A percentile compares a stretch with the other conserved stretches of the same genome.
phyloP scores from a whole-genome alignment of 352 stramenopile genomes.

The Poterioochromonas sp. region DNA sequence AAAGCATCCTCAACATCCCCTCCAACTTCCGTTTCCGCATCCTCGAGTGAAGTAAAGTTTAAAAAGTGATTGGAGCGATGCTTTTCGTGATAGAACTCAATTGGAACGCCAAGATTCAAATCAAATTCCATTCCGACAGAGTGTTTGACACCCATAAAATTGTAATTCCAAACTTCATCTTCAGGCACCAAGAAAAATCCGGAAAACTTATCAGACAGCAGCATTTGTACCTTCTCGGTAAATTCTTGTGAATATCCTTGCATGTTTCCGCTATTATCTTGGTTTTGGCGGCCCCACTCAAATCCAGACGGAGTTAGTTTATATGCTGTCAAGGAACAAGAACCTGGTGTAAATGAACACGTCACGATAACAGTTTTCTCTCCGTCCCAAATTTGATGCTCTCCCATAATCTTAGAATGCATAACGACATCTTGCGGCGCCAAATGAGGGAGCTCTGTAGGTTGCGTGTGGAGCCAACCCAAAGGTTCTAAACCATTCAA shows the following conservation, averaged over 20 bases:
- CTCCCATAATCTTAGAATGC: conserved; percentile 90
- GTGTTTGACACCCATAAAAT: conserved; percentile 99
- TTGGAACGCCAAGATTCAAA: conserved; percentile 93
- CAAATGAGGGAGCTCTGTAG: conserved; percentile 92
- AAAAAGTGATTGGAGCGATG: conserved; percentile 98
- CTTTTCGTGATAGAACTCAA: conserved; percentile 96
- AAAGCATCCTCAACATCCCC: conserved; percentile 83
- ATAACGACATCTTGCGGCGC: conserved; percentile 88
- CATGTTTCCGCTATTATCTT: conserved; percentile 78
- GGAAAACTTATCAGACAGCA: conserved; percentile 96
- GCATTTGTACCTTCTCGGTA: conserved; percentile 98
- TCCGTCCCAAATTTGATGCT: conserved; percentile 90
- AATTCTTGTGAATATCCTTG: conserved; percentile 69
- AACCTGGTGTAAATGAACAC: conserved; percentile 96
- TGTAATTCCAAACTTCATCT: conserved; percentile 99
- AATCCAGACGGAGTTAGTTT: conserved; percentile 89
- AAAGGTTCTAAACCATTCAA: conserved; percentile 94
- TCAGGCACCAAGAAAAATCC: conserved; percentile 99
- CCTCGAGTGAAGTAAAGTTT: conserved; percentile 94
- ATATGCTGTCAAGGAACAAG: conserved; percentile 97
- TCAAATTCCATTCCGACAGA: conserved; percentile 93
- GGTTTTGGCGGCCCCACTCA: conserved; percentile 95
- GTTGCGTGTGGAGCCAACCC: conserved; percentile 98
- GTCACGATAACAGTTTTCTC: conserved; percentile 97
- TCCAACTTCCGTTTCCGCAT: conserved; percentile 68